Conservation (phyloP, 139 green algal species). For the Diplosphaera chodatii region DNA sequence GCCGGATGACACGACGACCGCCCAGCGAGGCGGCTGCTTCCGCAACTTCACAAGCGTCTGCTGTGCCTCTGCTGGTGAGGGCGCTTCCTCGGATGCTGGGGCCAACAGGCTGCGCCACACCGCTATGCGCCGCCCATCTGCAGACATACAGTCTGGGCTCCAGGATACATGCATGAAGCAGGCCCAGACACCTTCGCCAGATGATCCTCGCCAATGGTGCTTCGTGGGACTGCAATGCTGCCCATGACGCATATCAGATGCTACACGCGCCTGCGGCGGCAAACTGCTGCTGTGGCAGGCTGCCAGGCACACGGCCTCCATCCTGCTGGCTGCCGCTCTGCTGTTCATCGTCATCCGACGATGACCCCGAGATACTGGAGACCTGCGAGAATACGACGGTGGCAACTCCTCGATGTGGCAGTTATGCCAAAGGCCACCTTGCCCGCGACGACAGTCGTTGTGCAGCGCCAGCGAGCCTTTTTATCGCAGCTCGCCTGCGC, state of each 20-base stretch:
- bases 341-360: constrained; percentile 32
- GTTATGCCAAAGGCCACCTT: no score
- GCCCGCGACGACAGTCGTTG: no score
- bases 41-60: constrained; percentile 39
- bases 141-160: no score
- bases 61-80: neutral
- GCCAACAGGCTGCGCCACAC: constrained; percentile 65
- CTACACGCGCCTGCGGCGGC: constrained; percentile 23
- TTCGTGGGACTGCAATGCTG: no score
- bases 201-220: no score
- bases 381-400: no score
- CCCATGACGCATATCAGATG: no score
- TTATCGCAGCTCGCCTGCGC: no score
- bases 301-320: neutral
- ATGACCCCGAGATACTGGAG: constrained; percentile 60
- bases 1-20: constrained; percentile 34
- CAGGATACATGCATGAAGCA: no score
- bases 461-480: no score
- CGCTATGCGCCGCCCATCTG: constrained; percentile 42
- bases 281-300: constrained; percentile 21
- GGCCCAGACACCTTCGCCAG: no score
- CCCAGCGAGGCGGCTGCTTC: constrained; percentile 20
- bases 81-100: constrained; percentile 2
- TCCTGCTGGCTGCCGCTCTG: neutral
- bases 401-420: no score